phyloP scores from a whole-genome alignment of 805 yeast genomes.

The Candida tallmaniae region DNA sequence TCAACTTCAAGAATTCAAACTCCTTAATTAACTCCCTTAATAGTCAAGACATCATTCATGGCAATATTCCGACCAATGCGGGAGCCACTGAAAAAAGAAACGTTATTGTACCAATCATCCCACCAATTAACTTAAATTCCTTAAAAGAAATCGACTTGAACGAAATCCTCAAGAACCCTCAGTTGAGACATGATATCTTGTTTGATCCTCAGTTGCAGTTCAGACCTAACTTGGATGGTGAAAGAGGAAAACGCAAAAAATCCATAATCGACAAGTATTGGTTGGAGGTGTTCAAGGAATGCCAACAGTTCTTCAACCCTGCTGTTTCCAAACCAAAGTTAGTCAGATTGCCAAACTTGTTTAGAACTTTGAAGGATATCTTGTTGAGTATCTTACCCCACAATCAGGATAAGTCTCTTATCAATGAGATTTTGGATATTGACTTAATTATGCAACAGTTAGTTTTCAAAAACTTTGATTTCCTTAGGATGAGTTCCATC shows the following conservation, averaged over 20 bases:
- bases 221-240: slow-evolving; percentile 88
- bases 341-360: slow-evolving; percentile 59
- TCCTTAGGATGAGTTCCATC: slow-evolving; percentile 68
- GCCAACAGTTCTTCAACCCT: slow-evolving; percentile 36
- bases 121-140: slow-evolving; percentile 80
- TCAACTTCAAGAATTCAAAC: slow-evolving; percentile 20
- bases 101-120: slow-evolving; percentile 45
- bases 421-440: slow-evolving; percentile 70
- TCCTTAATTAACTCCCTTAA: slow-evolving; percentile 5
- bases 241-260: slow-evolving; percentile 77
- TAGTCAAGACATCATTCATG: too few species aligned
- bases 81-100: neutral
- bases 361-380: slow-evolving; percentile 75
- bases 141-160: slow-evolving; percentile 82
- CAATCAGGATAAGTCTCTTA: slow-evolving; percentile 61
- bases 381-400: slow-evolving; percentile 71
- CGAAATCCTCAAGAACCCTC: slow-evolving; percentile 88
- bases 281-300: slow-evolving; percentile 70
- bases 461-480: slow-evolving; percentile 65
- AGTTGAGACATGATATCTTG: slow-evolving; percentile 84
- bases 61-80: neutral
- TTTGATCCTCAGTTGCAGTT: slow-evolving; percentile 91
- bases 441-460: slow-evolving; percentile 75
- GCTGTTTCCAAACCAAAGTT: slow-evolving; percentile 16
- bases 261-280: slow-evolving; percentile 77